These are phyloP conservation scores for Myriosclerotinia curreyana DNA, from an alignment of 2,329 filamentous ascomycete species.

Conservation along the genomic window DNA sequence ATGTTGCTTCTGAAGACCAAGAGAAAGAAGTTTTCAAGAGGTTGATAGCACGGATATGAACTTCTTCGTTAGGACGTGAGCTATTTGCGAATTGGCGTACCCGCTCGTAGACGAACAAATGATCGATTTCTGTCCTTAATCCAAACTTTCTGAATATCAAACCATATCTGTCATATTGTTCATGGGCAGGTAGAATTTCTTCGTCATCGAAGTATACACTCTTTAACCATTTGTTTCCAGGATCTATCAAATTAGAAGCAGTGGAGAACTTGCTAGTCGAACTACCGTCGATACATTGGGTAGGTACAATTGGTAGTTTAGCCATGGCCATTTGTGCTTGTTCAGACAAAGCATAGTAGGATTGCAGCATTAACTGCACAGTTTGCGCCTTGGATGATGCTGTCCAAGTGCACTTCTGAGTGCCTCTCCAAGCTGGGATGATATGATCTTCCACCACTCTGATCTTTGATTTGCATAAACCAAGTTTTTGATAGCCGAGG, in stretches of 20 bases:
- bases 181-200: conserved; percentile 28
- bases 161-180: conserved; percentile 27
- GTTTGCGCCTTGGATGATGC: conserved; percentile 26
- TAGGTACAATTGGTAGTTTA: conserved; percentile 30
- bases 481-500: conserved; percentile 22
- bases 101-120: conserved; percentile 26
- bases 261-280: conserved; percentile 25
- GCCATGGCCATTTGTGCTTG: conserved; percentile 22
- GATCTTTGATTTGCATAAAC: conserved; percentile 17
- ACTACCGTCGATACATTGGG: conserved; percentile 23
- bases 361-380: conserved; percentile 25
- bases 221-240: conserved; percentile 21
- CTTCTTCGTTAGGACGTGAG: conserved; percentile 15
- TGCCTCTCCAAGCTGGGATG: conserved; percentile 29
- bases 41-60: conserved; percentile 13
- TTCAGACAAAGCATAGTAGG: conserved; percentile 24
- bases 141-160: conserved; percentile 28
- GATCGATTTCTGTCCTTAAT: conserved; percentile 29
- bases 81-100: conserved; percentile 24
- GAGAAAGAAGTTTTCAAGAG: conserved; percentile 23
- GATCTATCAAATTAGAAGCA: conserved; percentile 31
- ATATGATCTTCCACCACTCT: conserved; percentile 27
- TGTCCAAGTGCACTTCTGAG: conserved; percentile 18
- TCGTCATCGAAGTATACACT: conserved; percentile 35
- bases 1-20: conserved; percentile 7